A percentile compares a stretch with the other conserved stretches of the same genome.
Conservation (phyloP, 1,139 yeast genomes). For the Debaryomyces udenii region DNA sequence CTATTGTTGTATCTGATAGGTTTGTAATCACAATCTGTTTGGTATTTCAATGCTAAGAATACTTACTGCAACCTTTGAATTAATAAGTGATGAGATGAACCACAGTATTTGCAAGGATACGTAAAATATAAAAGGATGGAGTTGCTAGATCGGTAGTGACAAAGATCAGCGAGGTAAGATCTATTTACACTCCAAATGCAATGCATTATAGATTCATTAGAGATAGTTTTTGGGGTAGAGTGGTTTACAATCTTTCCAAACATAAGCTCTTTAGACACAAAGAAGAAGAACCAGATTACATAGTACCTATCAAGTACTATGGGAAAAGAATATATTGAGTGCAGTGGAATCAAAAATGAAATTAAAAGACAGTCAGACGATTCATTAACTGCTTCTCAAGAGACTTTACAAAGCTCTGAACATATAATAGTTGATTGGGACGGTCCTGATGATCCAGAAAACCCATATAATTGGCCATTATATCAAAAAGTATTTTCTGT, state of each 20-base stretch:
- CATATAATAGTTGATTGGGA: constrained; percentile 32
- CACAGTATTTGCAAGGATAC: no score
- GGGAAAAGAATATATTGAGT: not conserved
- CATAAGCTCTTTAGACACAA: constrained; percentile 31
- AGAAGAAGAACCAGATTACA: constrained; percentile 38
- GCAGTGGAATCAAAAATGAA: constrained; percentile 40
- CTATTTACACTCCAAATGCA: no score
- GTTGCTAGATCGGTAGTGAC: no score
- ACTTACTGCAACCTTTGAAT: no score
- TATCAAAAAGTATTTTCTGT: constrained; percentile 22
- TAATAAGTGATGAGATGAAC: no score
- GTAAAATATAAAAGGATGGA: not conserved
- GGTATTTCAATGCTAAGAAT: no score
- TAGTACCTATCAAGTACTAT: constrained; percentile 36
- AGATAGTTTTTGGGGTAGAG: constrained; percentile 39
- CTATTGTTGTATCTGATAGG: no score
- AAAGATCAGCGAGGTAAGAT: no score
- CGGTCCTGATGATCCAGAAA: constrained; percentile 33
- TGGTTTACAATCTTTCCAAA: constrained; percentile 34
- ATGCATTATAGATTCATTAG: constrained; percentile 27
- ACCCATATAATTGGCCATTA: constrained; percentile 34
- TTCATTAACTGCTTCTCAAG: not conserved
- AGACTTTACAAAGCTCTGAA: constrained; percentile 22
- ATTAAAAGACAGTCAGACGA: constrained; percentile 21
- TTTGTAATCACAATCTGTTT: no score